A percentile compares a stretch with the other conserved stretches of the same genome.
Conservation (phyloP, 192 early-diverging fungal species). For the Diversispora epigaea region DNA sequence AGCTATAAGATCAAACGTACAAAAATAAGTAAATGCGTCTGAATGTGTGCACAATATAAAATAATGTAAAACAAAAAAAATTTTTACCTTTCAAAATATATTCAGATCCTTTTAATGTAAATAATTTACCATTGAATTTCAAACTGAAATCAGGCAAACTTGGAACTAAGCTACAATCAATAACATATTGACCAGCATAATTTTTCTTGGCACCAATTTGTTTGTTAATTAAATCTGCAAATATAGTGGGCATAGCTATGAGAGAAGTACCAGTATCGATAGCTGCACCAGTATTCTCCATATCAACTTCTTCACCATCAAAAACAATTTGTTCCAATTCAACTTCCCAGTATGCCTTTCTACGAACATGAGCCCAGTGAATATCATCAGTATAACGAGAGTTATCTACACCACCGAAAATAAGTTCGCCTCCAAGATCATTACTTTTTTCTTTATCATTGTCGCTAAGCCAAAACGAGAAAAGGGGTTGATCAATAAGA, state of each 20-base stretch:
- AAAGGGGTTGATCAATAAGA: conserved; percentile 81
- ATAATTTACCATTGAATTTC: conserved; percentile 73
- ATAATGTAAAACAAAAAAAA: not conserved
- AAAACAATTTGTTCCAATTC: conserved; percentile 75
- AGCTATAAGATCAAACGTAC: conserved; percentile 53
- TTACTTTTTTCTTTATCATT: conserved; percentile 52
- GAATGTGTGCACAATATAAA: not conserved
- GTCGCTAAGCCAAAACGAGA: conserved; percentile 87
- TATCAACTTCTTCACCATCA: conserved; percentile 70
- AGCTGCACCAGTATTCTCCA: conserved; percentile 71
- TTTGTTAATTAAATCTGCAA: conserved; percentile 89
- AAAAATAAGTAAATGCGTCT: not conserved
- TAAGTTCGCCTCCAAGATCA: conserved; percentile 78
- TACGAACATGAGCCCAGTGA: conserved; percentile 80
- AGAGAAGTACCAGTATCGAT: conserved; percentile 94
- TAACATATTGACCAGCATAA: conserved; percentile 81
- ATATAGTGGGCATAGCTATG: conserved; percentile 69
- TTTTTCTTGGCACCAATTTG: conserved; percentile 92
- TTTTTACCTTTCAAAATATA: conserved; percentile 46
- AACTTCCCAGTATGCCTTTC: conserved; percentile 98
- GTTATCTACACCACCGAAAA: conserved; percentile 83
- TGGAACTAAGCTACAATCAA: conserved; percentile 75
- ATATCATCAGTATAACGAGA: conserved; percentile 71
- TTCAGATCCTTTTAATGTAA: conserved; percentile 58
- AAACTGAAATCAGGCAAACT: conserved; percentile 75